These are phyloP conservation scores for Nakazawaea anatomiae DNA, from an alignment of 805 yeast genomes.

Conservation along the genomic window DNA sequence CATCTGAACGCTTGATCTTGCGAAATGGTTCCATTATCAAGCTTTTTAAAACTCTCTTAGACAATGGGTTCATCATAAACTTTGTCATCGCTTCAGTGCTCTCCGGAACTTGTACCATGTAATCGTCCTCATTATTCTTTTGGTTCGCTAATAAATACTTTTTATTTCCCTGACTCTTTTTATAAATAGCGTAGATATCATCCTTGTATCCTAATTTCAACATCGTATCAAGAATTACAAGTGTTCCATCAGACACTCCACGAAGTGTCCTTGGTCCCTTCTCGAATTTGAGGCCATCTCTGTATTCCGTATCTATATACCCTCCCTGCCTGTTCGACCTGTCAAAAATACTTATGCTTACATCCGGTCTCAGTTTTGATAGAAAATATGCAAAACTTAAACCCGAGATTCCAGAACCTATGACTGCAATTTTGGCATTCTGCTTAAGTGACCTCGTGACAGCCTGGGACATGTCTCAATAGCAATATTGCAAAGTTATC, in stretches of 20 bases:
- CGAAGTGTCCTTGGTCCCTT: constrained; percentile 90
- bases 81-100: constrained; percentile 26
- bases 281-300: constrained; percentile 43
- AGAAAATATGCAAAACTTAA: constrained; percentile 67
- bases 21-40: constrained; percentile 46
- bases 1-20: constrained; percentile 18
- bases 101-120: constrained; percentile 52
- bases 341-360: constrained; percentile 60
- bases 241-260: constrained; percentile 75
- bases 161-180: constrained; percentile 57
- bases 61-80: constrained; percentile 35
- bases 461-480: not conserved
- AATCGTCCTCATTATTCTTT: constrained; percentile 21
- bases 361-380: constrained; percentile 69
- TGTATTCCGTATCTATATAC: constrained; percentile 53
- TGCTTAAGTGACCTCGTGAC: constrained; percentile 8
- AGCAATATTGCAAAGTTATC: not conserved
- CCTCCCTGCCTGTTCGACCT: constrained; percentile 61
- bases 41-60: constrained; percentile 38
- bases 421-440: constrained; percentile 53
- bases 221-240: constrained; percentile 59
- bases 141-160: constrained; percentile 52
- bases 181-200: constrained; percentile 53
- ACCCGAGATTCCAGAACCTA: constrained; percentile 91
- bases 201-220: constrained; percentile 38